Evolutionary conservation across 345 rosid species (phyloP).

Genomic region (Jatropha curcas): DNA sequence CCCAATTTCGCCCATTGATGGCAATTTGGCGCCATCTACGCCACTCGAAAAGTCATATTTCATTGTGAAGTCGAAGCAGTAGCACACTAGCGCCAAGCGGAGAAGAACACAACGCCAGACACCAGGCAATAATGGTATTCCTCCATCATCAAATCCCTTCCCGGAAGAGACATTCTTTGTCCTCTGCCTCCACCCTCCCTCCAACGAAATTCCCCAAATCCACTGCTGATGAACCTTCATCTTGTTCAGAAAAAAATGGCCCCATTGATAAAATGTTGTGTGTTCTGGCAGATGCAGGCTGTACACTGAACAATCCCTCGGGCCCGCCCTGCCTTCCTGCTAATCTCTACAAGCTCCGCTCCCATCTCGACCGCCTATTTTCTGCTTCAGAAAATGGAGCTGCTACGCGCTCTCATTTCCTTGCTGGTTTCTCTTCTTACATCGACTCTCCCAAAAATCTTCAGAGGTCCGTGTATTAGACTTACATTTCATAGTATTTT

Average conservation of each 20-base stretch:
- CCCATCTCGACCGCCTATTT: slow-evolving; percentile 53
- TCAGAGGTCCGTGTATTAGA: slow-evolving; percentile 41
- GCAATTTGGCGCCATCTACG: not conserved
- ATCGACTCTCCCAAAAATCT: slow-evolving; percentile 55
- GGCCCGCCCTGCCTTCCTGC: slow-evolving; percentile 73
- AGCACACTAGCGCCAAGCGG: not conserved
- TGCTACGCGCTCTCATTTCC: slow-evolving; percentile 47
- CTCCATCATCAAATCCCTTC: slow-evolving; percentile 53
- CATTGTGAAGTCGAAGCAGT: not conserved
- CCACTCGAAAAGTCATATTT: not conserved
- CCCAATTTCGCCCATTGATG: no score
- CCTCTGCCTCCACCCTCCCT: slow-evolving; percentile 38
- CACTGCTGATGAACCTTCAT: slow-evolving; percentile 18
- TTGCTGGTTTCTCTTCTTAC: slow-evolving; percentile 51
- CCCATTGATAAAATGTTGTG: slow-evolving; percentile 51
- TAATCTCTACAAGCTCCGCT: slow-evolving; percentile 57
- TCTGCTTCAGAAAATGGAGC: slow-evolving; percentile 30
- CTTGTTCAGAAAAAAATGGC: not conserved
- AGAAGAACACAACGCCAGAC: not conserved
- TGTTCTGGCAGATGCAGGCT: slow-evolving; percentile 70
- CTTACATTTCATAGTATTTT: not conserved
- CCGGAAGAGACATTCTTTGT: slow-evolving; percentile 43
- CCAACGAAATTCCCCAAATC: slow-evolving; percentile 46
- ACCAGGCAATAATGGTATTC: slow-evolving; percentile 46
- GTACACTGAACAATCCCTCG: slow-evolving; percentile 58